Percentiles rank a stretch among this genome's conserved stretches.
These are phyloP conservation scores for Bromus sterilis DNA, from an alignment of 176 grass and related monocot species.

Conservation along the genomic window DNA sequence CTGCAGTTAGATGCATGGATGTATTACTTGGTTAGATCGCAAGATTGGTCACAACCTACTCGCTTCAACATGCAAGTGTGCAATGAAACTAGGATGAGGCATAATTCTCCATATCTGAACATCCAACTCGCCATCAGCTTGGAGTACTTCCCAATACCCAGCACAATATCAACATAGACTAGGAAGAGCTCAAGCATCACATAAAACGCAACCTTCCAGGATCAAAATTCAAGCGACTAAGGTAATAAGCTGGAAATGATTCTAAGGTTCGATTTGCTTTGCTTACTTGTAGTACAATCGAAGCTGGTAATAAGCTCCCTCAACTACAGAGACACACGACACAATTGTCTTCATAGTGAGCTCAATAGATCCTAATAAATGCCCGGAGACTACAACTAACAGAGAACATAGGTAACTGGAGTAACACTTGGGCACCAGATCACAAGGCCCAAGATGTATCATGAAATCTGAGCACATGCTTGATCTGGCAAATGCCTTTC, in stretches of 20 bases:
- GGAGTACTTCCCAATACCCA: background rate
- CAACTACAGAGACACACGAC: background rate
- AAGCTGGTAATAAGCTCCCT: background rate
- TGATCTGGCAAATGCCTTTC: slow-evolving; percentile 6
- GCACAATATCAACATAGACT: background rate
- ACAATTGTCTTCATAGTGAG: background rate
- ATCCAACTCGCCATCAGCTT: background rate
- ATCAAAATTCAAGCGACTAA: background rate
- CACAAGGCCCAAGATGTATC: background rate
- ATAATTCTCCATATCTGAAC: background rate
- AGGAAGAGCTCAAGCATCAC: background rate
- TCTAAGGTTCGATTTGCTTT: background rate
- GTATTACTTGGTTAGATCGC: too few relatives aligned
- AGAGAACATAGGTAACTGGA: background rate
- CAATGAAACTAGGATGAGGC: too few relatives aligned
- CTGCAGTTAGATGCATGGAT: background rate
- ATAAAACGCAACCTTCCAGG: background rate
- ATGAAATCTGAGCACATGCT: background rate
- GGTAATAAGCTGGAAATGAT: slow-evolving; percentile 20
- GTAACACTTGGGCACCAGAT: background rate
- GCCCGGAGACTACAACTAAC: background rate
- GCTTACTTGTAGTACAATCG: background rate
- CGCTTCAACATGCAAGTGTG: background rate
- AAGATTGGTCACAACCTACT: background rate
- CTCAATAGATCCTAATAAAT: background rate